Conservation (phyloP, 2,329 filamentous ascomycete genomes). For the Venturia carpophila region DNA sequence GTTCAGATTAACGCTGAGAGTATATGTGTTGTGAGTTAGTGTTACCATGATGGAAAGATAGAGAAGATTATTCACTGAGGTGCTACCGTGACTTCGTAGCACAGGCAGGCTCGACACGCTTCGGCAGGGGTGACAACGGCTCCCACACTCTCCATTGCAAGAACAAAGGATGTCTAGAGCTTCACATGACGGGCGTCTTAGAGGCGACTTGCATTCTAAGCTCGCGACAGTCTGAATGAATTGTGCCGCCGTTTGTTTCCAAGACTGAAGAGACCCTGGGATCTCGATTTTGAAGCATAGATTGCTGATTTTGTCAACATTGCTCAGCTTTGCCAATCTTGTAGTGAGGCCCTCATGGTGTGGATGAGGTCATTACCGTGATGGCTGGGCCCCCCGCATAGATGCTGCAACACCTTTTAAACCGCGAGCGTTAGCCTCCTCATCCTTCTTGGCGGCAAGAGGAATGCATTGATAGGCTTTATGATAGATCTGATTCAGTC, state of each 20-base stretch:
- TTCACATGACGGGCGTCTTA: too few relatives aligned
- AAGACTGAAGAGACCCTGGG: too few relatives aligned
- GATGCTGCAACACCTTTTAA: background rate
- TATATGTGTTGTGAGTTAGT: background rate
- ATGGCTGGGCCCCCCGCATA: background rate
- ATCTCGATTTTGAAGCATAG: too few relatives aligned
- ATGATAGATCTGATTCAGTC: too few relatives aligned
- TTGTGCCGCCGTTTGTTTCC: too few relatives aligned
- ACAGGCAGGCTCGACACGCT: constrained; percentile 1
- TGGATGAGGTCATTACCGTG: constrained; percentile 4
- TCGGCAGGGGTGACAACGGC: background rate
- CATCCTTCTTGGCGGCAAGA: background rate
- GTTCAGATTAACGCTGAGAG: background rate
- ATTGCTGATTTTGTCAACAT: background rate
- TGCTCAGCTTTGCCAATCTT: background rate
- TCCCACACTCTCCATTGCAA: background rate
- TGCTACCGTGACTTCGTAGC: background rate
- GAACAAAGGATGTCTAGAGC: background rate
- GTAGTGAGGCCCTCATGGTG: background rate
- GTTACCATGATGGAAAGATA: constrained; percentile 6
- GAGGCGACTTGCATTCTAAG: too few relatives aligned
- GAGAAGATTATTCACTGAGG: background rate
- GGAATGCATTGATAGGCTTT: background rate
- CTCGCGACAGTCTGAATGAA: too few relatives aligned
- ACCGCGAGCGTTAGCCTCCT: background rate